Conservation (phyloP, 1,139 yeast genomes). For the Blastobotrys petasosporus region DNA sequence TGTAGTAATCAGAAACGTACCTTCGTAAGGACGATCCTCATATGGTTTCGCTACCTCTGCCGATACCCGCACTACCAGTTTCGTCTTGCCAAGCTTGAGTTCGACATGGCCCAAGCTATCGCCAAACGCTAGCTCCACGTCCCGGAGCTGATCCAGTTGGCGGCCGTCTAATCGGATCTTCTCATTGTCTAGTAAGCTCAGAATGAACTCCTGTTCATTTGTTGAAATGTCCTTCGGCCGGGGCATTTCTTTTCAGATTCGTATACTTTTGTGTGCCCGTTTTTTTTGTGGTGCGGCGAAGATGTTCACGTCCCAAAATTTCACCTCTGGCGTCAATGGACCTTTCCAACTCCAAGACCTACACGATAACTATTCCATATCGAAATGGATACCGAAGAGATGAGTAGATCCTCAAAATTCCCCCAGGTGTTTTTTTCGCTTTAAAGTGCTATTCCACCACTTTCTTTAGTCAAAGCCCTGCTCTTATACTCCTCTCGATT, state of each 20-base stretch:
- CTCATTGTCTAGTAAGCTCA: constrained; percentile 51
- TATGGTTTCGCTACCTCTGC: constrained; percentile 77
- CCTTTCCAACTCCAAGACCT: no score
- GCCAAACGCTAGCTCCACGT: constrained; percentile 58
- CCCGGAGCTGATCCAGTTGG: constrained; percentile 54
- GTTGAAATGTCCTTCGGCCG: constrained; percentile 56
- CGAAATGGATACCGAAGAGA: no score
- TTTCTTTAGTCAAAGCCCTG: no score
- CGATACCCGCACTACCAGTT: constrained; percentile 68
- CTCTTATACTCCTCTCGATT: no score
- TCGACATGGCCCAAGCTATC: constrained; percentile 77
- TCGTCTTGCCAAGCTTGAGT: constrained; percentile 65
- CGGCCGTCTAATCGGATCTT: constrained; percentile 69
- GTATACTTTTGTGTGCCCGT: no score
- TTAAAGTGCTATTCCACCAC: no score
- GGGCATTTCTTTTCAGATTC: constrained; percentile 38
- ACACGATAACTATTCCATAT: no score
- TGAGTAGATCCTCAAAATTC: no score
- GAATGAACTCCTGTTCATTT: constrained; percentile 57
- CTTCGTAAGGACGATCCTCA: constrained; percentile 93
- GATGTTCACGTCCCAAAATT: no score
- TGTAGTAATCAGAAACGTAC: constrained; percentile 73
- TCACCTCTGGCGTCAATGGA: no score
- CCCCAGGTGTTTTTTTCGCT: no score
- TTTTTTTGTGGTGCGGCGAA: no score